A percentile compares a stretch with the other conserved stretches of the same genome.
phyloP scores from a whole-genome alignment of 2,329 filamentous ascomycete genomes.

The Fusarium oxysporum region DNA sequence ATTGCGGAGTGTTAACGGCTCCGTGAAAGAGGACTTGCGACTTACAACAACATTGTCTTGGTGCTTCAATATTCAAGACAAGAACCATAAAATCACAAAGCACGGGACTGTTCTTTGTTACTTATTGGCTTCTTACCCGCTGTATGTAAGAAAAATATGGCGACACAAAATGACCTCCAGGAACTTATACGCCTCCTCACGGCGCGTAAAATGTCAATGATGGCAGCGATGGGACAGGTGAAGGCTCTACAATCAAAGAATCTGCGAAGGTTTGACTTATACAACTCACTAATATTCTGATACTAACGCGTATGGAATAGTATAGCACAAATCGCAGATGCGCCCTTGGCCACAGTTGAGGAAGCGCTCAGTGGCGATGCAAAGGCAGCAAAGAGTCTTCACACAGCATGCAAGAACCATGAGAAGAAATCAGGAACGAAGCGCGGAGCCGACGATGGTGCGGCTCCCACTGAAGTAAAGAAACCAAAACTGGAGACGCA shows the following conservation, averaged over 20 bases:
- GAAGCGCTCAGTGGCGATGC: constrained; percentile 58
- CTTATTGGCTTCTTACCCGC: not conserved
- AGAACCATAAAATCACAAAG: too few relatives aligned
- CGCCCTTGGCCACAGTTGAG: constrained; percentile 58
- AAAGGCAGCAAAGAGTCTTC: constrained; percentile 63
- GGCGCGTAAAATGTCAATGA: constrained; percentile 67
- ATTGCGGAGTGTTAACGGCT: constrained; percentile 20
- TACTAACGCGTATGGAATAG: constrained; percentile 48
- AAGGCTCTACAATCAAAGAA: constrained; percentile 67
- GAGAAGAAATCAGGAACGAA: constrained; percentile 55
- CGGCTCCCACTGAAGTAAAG: constrained; percentile 41
- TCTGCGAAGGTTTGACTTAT: constrained; percentile 62
- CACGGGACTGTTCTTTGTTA: not conserved
- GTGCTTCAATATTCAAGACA: not conserved
- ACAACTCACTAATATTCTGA: rapidly evolving
- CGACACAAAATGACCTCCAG: constrained; percentile 69
- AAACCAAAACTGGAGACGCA: constrained; percentile 50
- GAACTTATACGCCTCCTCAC: constrained; percentile 71
- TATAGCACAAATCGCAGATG: constrained; percentile 66
- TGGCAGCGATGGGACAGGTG: constrained; percentile 69
- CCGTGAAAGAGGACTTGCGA: constrained; percentile 10
- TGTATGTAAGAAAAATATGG: constrained; percentile 55
- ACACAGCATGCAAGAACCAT: constrained; percentile 66
- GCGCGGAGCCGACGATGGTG: constrained; percentile 43
- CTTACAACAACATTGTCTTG: constrained; percentile 29